These are phyloP conservation scores for Chamaenerion angustifolium DNA, from an alignment of 345 rosid genomes.

Conservation along the genomic window DNA sequence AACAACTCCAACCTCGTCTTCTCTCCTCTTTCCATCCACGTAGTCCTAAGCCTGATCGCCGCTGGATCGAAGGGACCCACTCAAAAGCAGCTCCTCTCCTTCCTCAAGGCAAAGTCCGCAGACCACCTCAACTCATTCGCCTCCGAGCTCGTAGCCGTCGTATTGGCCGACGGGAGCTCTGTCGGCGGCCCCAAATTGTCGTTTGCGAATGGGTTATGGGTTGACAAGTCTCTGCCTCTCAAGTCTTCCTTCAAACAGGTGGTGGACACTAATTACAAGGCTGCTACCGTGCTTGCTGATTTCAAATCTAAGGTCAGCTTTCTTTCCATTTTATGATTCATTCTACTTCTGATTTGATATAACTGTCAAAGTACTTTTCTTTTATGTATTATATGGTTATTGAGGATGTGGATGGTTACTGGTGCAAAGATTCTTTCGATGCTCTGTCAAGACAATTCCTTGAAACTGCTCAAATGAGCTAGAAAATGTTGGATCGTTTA, in stretches of 20 bases:
- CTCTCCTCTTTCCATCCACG: conserved; percentile 72
- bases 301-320: conserved; percentile 51
- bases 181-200: conserved; percentile 58
- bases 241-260: conserved; percentile 47
- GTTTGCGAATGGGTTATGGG: conserved; percentile 53
- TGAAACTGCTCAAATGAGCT: too few species aligned
- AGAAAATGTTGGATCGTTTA: too few species aligned
- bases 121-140: conserved; percentile 44
- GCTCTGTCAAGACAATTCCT: too few species aligned
- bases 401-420: too few species aligned
- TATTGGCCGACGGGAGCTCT: conserved; percentile 54
- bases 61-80: conserved; percentile 56
- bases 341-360: too few species aligned
- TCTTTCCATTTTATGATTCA: not conserved
- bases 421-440: too few species aligned
- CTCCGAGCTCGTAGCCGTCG: conserved; percentile 43
- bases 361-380: too few species aligned
- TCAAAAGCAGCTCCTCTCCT: conserved; percentile 61
- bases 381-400: too few species aligned
- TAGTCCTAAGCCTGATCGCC: conserved; percentile 53
- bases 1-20: conserved; percentile 43
- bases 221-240: conserved; percentile 46
- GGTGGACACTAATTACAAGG: conserved; percentile 41
- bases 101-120: conserved; percentile 42
- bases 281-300: conserved; percentile 45